These are phyloP conservation scores for Colletotrichum sp. DNA, from an alignment of 2,329 filamentous ascomycete genomes.

Conservation along the genomic window DNA sequence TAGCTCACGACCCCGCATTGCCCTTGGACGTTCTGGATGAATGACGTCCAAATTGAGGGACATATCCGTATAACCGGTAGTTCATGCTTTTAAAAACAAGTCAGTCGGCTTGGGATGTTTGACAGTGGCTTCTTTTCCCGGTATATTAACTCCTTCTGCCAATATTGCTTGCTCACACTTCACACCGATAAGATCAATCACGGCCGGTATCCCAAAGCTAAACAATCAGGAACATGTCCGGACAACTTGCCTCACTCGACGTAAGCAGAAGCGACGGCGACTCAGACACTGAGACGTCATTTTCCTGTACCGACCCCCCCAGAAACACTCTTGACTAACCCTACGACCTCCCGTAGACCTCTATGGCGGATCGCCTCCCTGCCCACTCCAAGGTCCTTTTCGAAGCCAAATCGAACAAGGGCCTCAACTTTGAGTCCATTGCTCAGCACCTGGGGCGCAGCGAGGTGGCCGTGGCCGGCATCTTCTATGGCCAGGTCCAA, in stretches of 20 bases:
- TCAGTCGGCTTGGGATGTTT: neutral
- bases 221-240: neutral
- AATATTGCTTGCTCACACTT: neutral
- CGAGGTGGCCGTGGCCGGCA: slow-evolving; percentile 83
- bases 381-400: slow-evolving; percentile 76
- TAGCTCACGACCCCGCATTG: slow-evolving; percentile 19
- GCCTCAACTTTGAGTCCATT: slow-evolving; percentile 81
- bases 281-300: neutral
- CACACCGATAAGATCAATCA: neutral
- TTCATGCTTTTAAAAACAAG: neutral
- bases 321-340: neutral
- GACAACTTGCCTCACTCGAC: slow-evolving; percentile 36
- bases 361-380: slow-evolving; percentile 73
- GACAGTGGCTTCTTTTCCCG: neutral
- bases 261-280: slow-evolving; percentile 29
- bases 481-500: slow-evolving; percentile 89
- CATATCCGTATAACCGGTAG: neutral
- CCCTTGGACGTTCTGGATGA: neutral
- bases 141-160: neutral
- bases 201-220: neutral
- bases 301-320: neutral
- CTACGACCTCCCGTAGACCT: slow-evolving; percentile 50
- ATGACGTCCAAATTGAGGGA: slow-evolving; percentile 6
- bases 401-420: slow-evolving; percentile 76
- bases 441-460: slow-evolving; percentile 75